Percentiles rank a stretch among this genome's conserved stretches.
Conservation (phyloP, 768 basidiomycete species). For the Wakefieldia striispora region DNA sequence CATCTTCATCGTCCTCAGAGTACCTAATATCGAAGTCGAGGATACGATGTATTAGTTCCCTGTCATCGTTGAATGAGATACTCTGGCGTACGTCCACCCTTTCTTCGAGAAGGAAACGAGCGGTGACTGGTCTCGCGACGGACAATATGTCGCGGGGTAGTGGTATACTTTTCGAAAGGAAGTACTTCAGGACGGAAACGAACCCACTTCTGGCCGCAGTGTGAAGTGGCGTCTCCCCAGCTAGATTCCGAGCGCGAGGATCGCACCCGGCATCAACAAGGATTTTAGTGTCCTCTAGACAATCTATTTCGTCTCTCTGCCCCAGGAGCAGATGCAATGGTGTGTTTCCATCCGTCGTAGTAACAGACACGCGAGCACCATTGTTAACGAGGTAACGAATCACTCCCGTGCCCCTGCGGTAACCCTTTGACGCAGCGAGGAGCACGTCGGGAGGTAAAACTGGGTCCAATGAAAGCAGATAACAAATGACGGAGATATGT, state of each 20-base stretch:
- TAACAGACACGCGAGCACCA: not conserved
- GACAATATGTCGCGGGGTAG: no score
- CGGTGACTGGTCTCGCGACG: not conserved
- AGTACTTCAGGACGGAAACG: not conserved
- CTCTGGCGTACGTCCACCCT: not conserved
- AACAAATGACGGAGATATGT: not conserved
- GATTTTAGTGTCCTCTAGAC: not conserved
- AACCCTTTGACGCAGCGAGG: not conserved
- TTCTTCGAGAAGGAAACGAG: not conserved
- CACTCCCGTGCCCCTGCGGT: no score
- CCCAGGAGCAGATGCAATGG: not conserved
- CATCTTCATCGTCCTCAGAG: not conserved
- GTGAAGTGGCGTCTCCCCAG: not conserved
- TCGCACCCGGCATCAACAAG: slow-evolving; percentile 11
- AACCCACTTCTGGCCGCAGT: not conserved
- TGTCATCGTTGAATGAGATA: no score
- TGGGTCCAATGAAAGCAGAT: not conserved
- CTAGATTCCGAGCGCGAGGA: not conserved
- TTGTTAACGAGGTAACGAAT: not conserved
- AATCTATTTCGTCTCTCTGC: not conserved
- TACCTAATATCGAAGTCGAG: not conserved
- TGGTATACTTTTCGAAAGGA: not conserved
- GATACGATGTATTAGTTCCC: not conserved
- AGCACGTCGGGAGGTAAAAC: not conserved
- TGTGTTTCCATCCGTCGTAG: not conserved